phyloP scores from a whole-genome alignment of 2,329 filamentous ascomycete genomes.

The Calonectria fujianensis region DNA sequence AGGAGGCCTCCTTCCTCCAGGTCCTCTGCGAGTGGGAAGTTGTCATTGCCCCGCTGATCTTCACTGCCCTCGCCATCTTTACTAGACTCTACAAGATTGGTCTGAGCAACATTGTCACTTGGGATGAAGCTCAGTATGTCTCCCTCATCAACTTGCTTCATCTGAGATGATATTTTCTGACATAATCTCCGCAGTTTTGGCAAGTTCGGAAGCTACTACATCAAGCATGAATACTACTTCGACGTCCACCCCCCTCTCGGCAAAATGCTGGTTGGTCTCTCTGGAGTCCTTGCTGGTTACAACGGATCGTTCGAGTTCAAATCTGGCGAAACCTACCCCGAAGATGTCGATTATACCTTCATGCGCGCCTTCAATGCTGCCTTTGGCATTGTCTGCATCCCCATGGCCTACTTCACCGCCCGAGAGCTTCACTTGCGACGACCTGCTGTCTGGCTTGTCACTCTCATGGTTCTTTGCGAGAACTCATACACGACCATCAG shows the following conservation, averaged over 20 bases:
- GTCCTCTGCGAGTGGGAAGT: slow-evolving; percentile 79
- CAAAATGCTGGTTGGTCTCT: slow-evolving; percentile 98
- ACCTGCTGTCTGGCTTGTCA: slow-evolving; percentile 94
- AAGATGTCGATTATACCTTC: slow-evolving; percentile 96
- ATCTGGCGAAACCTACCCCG: slow-evolving; percentile 95
- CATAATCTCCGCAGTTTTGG: slow-evolving; percentile 78
- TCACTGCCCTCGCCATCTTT: slow-evolving; percentile 78
- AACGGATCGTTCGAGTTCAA: slow-evolving; percentile 99
- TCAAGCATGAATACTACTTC: slow-evolving; percentile 99
- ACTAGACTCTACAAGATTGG: slow-evolving; percentile 83
- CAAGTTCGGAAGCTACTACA: slow-evolving; percentile 99
- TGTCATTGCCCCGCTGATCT: slow-evolving; percentile 76
- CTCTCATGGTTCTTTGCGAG: slow-evolving; percentile 97
- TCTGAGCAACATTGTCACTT: slow-evolving; percentile 79
- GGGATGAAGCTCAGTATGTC: slow-evolving; percentile 79
- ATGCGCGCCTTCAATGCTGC: slow-evolving; percentile 98
- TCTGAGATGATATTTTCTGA: not conserved
- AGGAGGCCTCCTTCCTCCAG: slow-evolving; percentile 75
- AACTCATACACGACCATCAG: slow-evolving; percentile 99
- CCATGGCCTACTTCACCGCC: slow-evolving; percentile 95
- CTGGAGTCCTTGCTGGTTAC: slow-evolving; percentile 96
- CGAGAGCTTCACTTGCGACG: slow-evolving; percentile 91
- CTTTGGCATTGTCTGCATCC: slow-evolving; percentile 94
- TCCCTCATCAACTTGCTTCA: slow-evolving; percentile 22
- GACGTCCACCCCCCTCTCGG: slow-evolving; percentile 92